Conservation (phyloP, 495 filamentous ascomycete species). For the Neurospora sp. region DNA sequence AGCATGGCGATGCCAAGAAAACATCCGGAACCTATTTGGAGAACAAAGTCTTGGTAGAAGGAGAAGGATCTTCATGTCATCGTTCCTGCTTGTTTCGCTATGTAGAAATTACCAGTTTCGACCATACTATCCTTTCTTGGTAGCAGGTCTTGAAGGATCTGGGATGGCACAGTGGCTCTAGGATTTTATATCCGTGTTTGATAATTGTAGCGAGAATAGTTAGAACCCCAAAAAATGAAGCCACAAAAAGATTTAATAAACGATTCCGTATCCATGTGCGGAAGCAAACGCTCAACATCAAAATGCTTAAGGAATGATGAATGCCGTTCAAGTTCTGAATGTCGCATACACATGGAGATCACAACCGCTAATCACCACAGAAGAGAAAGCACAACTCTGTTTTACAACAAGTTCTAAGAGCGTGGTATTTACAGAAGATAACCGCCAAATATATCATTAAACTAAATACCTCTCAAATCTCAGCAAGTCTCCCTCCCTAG, state of each 20-base stretch:
- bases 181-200: neutral
- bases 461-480: neutral
- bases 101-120: neutral
- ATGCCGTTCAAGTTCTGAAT: neutral
- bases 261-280: neutral
- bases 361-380: neutral
- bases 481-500: neutral
- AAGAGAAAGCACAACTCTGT: neutral
- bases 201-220: neutral
- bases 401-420: neutral
- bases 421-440: neutral
- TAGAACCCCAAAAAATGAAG: neutral
- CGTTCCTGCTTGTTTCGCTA: neutral
- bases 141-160: neutral
- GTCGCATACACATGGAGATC: neutral
- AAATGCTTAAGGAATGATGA: neutral
- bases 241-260: neutral
- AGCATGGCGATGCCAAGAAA: neutral
- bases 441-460: neutral
- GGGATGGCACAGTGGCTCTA: neutral
- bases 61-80: neutral
- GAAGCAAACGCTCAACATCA: neutral
- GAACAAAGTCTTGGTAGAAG: neutral
- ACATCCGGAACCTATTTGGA: neutral
- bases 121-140: neutral